A percentile compares a stretch with the other conserved stretches of the same genome.
Conservation (phyloP, 805 yeast genomes). For the Spathaspora hagerdaliae region DNA sequence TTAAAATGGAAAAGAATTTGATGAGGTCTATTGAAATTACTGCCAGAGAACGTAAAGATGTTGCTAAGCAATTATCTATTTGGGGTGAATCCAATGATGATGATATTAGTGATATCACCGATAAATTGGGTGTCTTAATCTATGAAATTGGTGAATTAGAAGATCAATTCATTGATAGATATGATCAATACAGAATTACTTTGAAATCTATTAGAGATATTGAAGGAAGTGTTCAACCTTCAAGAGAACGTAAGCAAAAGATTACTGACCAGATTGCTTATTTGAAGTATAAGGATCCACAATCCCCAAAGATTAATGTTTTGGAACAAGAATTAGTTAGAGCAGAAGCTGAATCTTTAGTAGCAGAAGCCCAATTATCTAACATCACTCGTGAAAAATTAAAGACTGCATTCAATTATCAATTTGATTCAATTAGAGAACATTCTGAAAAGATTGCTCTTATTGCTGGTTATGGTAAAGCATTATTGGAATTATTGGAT, state of each 20-base stretch:
- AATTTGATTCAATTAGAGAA: conserved; percentile 93
- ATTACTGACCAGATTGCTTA: conserved; percentile 97
- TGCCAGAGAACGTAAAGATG: conserved; percentile 90
- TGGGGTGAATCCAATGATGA: conserved; percentile 99
- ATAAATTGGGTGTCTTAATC: conserved; percentile 91
- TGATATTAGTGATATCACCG: conserved; percentile 95
- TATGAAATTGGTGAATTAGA: conserved; percentile 97
- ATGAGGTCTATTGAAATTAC: conserved; percentile 92
- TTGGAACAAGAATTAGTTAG: conserved; percentile 98
- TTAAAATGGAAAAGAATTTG: conserved; percentile 94
- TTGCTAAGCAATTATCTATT: conserved; percentile 91
- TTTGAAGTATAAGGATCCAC: conserved; percentile 97
- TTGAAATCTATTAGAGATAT: conserved; percentile 92
- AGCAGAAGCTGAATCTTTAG: conserved; percentile 98
- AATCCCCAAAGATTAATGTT: conserved; percentile 90
- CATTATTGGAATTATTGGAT: conserved; percentile 89
- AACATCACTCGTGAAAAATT: conserved; percentile 97
- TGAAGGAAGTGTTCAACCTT: conserved; percentile 96
- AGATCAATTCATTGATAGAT: conserved; percentile 96
- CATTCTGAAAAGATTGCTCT: conserved; percentile 93
- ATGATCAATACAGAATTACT: conserved; percentile 96
- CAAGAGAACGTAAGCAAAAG: conserved; percentile 96
- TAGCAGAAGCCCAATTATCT: conserved; percentile 97
- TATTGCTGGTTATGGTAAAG: conserved; percentile 99
- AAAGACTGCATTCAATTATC: conserved; percentile 96